Base-by-base conservation (phyloP, 805 yeast genomes). In the Metschnikowia cerradonensis region DNA sequence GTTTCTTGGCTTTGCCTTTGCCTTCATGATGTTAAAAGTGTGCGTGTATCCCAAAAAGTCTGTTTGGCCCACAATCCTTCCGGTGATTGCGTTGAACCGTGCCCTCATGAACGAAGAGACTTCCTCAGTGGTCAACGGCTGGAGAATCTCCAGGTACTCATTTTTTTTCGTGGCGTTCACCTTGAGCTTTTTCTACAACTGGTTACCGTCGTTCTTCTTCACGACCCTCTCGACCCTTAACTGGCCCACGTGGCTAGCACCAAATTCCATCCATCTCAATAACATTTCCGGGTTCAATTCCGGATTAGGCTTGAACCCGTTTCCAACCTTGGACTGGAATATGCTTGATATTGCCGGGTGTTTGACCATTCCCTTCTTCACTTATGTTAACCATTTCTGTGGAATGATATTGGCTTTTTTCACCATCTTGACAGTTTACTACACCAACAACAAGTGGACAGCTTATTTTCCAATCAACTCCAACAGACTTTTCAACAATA, bases 1-100 rank as follows among this genome's bases (percentile, higher is more conserved):
- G 60, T 80, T 79, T 53, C 66, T 84, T 56, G 90, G 90, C 22
- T 79, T 82, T 59, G 84, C 87, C 1, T 76, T 84, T 62, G 88
- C 89, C 5, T 84, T 86, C 45, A 60, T 84, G 19, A 74, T 83
- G 74, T 75, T 86, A 59, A 77, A 79, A 52, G 78, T 84, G 32
- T 74, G 76, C 50, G 66, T 73, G 7, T 72, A 73, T 52, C 78
- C 78, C 1, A 64, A 65, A 22, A 72, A 70, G 53, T 65, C 77
- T 0, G 54, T 73, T 13, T 73, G 78, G 78, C 78, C 78, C 20
- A 72, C 77, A 3, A 64, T 72, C 26, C 56, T 73, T 33, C 78
- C 78, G 5, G 69, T 73, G 1, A 67, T 73, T 48, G 77, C 77
- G 2, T 63, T 73, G 38, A 73, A 73, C 50, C 54, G 70, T 45